Evolutionary conservation across 768 basidiomycete genomes (phyloP), one percentile per base, ranked within the genome.

Genomic region (Auriscalpium microsporum): DNA sequence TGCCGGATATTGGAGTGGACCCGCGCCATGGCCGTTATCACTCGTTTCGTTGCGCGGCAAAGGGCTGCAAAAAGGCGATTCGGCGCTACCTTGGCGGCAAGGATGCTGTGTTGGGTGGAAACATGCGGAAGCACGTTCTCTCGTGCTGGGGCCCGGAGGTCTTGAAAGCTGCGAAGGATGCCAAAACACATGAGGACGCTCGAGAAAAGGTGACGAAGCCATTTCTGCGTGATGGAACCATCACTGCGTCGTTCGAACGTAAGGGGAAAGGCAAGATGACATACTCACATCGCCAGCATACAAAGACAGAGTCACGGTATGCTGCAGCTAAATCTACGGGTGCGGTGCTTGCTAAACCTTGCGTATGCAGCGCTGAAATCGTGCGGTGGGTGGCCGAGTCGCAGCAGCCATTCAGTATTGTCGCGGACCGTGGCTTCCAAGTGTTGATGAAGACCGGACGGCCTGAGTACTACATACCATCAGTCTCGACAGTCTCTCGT

Each of bases 1-100:
- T n/a, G n/a, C n/a, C n/a, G n/a, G n/a, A n/a, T n/a, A n/a, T n/a
- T 70, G 57, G 58, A 10, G 55, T 65, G 38, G 35, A 56, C 10
- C 53, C 60, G 9, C 62, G 52, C 10, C 60, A 28, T 28, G 23
- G 58, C n/a, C 48, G 55, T 10, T 52, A 49, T 23, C 67, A 69
- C 48, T 48, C 53, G 8, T 71, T 71, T 58, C 33, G 56, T 8
- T 71, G 69, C 48, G 23, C 46, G n/a, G 61, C 57, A 9, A 46
- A 56, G 17, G 38, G 45, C 13, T 69, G 68, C 49, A 60, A 62
- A 16, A 8, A 50, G 1, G 16, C 16, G 6, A 42, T 65, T 5
- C 55, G 56, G 0, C 42, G 61, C 6, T 70, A 63, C 37, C 59
- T 67, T 4, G 65, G 69, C 47, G 67, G 50, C 10, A 57, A 35